Evolutionary conservation across 768 basidiomycete species (phyloP).

Genomic region (Panaeolus cyanescens): DNA sequence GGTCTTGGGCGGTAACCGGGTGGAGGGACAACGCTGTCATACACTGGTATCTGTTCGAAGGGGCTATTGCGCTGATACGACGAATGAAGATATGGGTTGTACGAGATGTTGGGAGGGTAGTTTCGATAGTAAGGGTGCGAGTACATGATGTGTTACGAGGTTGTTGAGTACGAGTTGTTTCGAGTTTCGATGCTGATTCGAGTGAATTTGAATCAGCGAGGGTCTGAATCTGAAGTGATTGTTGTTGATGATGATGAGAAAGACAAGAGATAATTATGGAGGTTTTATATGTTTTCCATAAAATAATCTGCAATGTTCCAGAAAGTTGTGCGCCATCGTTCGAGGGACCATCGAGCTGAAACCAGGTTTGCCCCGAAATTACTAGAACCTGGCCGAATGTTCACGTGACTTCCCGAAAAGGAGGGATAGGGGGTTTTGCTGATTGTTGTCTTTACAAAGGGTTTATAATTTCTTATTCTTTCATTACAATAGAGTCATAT

Average conservation of each 20-base stretch:
- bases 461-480: too few species aligned
- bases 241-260: neutral
- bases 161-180: neutral
- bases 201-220: neutral
- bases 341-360: neutral
- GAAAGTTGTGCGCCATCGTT: slow-evolving; percentile 12
- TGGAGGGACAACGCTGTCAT: neutral
- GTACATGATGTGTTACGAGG: slow-evolving; percentile 22
- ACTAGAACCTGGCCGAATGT: slow-evolving; percentile 14
- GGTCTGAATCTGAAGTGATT: neutral
- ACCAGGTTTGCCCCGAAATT: slow-evolving; percentile 15
- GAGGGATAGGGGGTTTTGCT: too few species aligned
- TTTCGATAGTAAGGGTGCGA: slow-evolving; percentile 24
- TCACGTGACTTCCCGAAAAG: neutral
- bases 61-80: slow-evolving; percentile 18
- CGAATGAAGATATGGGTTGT: slow-evolving; percentile 28
- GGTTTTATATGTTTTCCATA: slow-evolving; percentile 1
- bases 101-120: slow-evolving; percentile 18
- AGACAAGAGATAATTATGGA: neutral
- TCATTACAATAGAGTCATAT: too few species aligned
- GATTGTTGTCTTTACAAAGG: too few species aligned
- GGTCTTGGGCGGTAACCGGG: slow-evolving; percentile 1
- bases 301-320: slow-evolving; percentile 18
- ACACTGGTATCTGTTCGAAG: neutral
- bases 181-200: slow-evolving; percentile 6